Base-by-base conservation (phyloP, 2,329 filamentous ascomycete genomes). In the Aspergillus sp. region DNA sequence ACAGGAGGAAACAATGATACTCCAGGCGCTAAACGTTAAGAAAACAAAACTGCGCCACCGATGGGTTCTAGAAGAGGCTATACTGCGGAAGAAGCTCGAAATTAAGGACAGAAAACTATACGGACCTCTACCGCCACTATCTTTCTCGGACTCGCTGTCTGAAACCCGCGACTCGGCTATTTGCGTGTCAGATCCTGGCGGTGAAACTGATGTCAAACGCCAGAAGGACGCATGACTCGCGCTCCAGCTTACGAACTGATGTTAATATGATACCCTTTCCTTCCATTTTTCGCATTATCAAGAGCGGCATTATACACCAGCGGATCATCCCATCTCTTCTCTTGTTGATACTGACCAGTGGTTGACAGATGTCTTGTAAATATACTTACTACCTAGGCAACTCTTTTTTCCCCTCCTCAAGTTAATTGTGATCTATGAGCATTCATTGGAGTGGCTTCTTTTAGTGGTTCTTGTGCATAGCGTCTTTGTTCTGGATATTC, bases 61-160 rank as follows among this genome's bases (percentile, higher is more conserved):
- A 30, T 80, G 77, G 77, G 66, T 68, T 48, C 64, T 78, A 13
- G 75, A 79, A 62, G 75, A 78, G 57, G 70, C 72, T n/a, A 73
- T 79, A 45, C 45, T 74, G 44, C 71, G 75, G 12, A 72, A 68
- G 26, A 72, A 69, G 39, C 63, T 78, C 11, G 76, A 79, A 63
- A 58, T 65, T 41, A 61, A 72, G 22, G 67, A 73, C 47, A 71
- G 70, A 8, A 62, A 69, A 43, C 62, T 64, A 11, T 77, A 76
- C 59, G 74, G 72, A 3, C 71, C 75, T 0, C 60, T 79, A 18
- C 76, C 76, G 8, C 68, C 68, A 12, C 56, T 77, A 6, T 67
- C 71, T 5, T 77, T 78, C 47, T 62, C 45, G n/a, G 60, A 62
- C 34, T 43, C 62, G 11, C 60, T 62, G 18, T 59, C 64, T 26